Evolutionary conservation across 768 basidiomycete genomes (phyloP).

Genomic region (Lactifluus echinatus): DNA sequence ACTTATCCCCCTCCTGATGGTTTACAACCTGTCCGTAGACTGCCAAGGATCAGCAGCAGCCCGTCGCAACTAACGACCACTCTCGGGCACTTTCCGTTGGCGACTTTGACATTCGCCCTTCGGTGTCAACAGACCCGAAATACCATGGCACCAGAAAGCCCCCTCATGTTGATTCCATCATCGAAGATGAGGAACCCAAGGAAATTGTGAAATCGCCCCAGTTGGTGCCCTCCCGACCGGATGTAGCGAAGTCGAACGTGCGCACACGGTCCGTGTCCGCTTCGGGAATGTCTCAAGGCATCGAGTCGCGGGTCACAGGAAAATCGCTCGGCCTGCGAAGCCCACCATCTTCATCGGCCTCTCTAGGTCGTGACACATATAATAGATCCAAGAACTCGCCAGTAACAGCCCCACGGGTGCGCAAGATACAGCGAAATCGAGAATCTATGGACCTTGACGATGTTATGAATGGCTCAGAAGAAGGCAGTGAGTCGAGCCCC

Average conservation of each 20-base stretch:
- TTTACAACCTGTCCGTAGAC: background rate
- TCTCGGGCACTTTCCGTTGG: background rate
- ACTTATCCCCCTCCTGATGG: too few relatives aligned
- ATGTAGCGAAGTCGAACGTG: background rate
- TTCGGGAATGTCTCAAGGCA: slow-evolving; percentile 16
- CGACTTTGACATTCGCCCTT: slow-evolving; percentile 1
- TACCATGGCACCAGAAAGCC: slow-evolving; percentile 26
- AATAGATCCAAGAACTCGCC: slow-evolving; percentile 1
- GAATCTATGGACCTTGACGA: slow-evolving; percentile 74
- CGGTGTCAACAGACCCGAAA: slow-evolving; percentile 6
- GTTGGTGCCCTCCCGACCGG: background rate
- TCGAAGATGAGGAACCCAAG: slow-evolving; percentile 48
- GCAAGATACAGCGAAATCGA: slow-evolving; percentile 44
- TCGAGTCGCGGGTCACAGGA: background rate
- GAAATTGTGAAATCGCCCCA: background rate
- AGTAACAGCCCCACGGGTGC: slow-evolving; percentile 41
- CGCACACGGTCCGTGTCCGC: slow-evolving; percentile 23
- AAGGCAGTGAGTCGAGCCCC: slow-evolving; percentile 35
- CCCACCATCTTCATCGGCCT: slow-evolving; percentile 1
- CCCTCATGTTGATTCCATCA: slow-evolving; percentile 53
- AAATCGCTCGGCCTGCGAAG: slow-evolving; percentile 9
- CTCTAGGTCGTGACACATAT: slow-evolving; percentile 3
- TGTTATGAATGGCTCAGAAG: slow-evolving; percentile 61
- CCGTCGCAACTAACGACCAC: background rate
- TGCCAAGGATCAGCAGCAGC: slow-evolving; percentile 2